Evolutionary conservation across 1,139 yeast species (phyloP), one percentile per base, ranked within the genome.

Genomic region (Yamadazyma jaroonii): DNA sequence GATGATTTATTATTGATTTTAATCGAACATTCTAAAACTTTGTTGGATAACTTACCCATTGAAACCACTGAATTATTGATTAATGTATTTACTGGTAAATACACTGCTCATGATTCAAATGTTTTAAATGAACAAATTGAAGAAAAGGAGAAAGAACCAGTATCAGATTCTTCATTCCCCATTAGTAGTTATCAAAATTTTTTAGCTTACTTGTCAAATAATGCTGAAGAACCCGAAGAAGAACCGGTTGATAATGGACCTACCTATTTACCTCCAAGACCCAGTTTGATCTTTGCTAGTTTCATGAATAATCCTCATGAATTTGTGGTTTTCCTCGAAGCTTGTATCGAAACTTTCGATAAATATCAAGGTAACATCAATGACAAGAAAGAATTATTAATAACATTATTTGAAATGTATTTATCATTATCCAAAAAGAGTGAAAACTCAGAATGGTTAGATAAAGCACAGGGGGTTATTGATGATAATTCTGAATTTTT

Each of bases 261-360:
- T 1, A 86, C 96, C 0, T 90, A 90, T 54, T 81, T 84, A 40
- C 97, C 97, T 1, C 98, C 99, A 2, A 75, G 81, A 39, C 97
- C 98, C 3, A 75, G 90, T 37, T 68, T 92, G 30, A 86, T 92
- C 2, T 94, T 89, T 55, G 81, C 95, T 1, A 80, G 95, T 2
- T 94, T 92, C 57, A 79, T 86, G 11, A 79, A 83, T 50, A 88
- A 85, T 54, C 89, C 95, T 0, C 77, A 82, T 52, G 94, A 90
- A 52, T 90, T 92, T 70, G 95, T 90, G 13, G 85, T 87, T n/a
- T 90, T 94, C 48, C 62, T 92, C 39, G 98, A 92, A 55, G 97
- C 97, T 0, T 88, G 97, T 52, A 64, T 89, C 12, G 88, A 84
- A 48, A 74, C 86, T 7, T 86, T 86, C 55, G 90, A 84, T 42